Evolutionary conservation across 2,329 filamentous ascomycete genomes (phyloP), one percentile per base, ranked within the genome.

Genomic region (Sporothrix mexicana): DNA sequence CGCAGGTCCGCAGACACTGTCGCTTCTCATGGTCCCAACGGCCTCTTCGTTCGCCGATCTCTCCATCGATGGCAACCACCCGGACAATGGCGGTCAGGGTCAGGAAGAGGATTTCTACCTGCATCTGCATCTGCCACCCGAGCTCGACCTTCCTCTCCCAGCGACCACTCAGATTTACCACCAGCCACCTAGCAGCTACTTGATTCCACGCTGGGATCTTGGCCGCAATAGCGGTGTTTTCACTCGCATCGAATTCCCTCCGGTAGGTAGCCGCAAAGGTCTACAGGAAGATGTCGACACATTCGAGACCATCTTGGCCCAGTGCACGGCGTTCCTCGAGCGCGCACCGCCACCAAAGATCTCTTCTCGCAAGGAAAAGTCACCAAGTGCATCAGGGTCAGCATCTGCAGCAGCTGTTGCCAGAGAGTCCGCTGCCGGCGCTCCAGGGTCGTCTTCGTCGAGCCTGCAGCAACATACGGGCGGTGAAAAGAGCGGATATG

Each of bases 81-180:
- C 57, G 12, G 62, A 23, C 43, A 53, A 47, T 25, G 57, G 23
- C n/a, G 23, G 49, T 43, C 49, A 68, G 15, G 9, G 57, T 1
- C 86, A 88, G 3, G 92, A 95, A 79, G 93, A 98, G 80, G 96
- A 98, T 85, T 98, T 98, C 84, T 98, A 98, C 81, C 90, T 99
- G 5, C 95, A 98, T 81, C 89, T 99, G 30, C 94, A 98, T 78
- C 90, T 98, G 10, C 95, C 95, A 15, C 95, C 95, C 23, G 95
- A 98, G 85, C 90, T 99, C 77, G 95, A 98, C 78, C 88, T 98
- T 6, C 93, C 96, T 6, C 87, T 98, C 15, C 96, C 96, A 13
- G 95, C 95, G 20, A 98, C 95, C 0, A 98, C 96, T 0, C 95
- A 98, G 81, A 96, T 99, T 80, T 98, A 97, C 83, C 94, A 97